These are phyloP conservation scores for Nicotiana knightiana DNA, from an alignment of 257 asterid species.

Conservation along the genomic window DNA sequence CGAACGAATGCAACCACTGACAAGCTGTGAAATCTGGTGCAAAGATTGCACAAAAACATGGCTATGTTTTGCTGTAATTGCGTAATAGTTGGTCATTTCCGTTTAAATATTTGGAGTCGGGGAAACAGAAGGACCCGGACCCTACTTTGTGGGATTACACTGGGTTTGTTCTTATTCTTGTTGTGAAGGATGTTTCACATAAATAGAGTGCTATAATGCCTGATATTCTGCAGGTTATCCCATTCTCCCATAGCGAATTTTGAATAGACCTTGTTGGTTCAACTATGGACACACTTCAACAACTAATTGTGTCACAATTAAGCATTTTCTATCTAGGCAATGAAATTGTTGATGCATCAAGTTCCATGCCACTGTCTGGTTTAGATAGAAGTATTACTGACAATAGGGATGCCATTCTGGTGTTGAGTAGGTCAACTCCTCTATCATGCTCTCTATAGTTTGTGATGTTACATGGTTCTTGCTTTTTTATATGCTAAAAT, in stretches of 20 bases:
- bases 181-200: neutral
- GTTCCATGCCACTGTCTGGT: neutral
- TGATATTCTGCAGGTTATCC: neutral
- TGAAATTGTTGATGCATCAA: neutral
- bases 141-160: too few relatives aligned
- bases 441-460: neutral
- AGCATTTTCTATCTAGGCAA: neutral
- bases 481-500: neutral
- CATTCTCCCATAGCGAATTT: neutral
- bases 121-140: neutral
- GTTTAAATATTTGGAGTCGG: neutral
- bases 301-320: neutral
- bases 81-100: neutral
- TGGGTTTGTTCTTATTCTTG: too few relatives aligned
- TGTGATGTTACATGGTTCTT: neutral
- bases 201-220: neutral
- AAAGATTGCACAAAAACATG: neutral
- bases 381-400: neutral
- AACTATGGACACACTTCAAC: neutral
- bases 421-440: neutral
- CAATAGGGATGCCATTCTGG: neutral
- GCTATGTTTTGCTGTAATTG: neutral
- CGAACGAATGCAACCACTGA: neutral
- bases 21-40: constrained; percentile 5
- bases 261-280: neutral